Percentiles rank a stretch among this genome's conserved stretches.
phyloP scores from a whole-genome alignment of 1,139 yeast species.

The Suhomyces kunorum region DNA sequence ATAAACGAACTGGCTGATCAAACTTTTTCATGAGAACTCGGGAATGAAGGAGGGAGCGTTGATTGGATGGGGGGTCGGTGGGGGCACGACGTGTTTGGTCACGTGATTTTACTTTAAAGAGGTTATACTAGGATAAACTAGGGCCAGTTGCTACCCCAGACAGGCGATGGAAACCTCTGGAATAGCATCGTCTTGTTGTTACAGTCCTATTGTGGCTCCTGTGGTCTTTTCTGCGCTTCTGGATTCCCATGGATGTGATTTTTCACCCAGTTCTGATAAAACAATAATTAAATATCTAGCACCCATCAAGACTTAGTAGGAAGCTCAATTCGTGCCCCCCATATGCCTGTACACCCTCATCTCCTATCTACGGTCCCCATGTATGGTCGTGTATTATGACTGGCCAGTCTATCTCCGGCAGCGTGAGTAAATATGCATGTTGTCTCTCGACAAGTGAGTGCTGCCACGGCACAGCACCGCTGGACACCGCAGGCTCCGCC shows the following conservation, averaged over 20 bases:
- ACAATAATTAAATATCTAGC: no score
- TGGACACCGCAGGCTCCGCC: constrained; percentile 6
- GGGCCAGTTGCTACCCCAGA: no score
- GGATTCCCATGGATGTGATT: no score
- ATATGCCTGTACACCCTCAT: not conserved
- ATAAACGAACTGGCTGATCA: constrained; percentile 9
- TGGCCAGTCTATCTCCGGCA: constrained; percentile 10
- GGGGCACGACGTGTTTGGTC: constrained; percentile 5
- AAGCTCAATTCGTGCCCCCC: no score
- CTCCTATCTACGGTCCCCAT: not conserved
- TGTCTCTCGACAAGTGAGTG: constrained; percentile 8
- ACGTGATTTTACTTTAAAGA: no score
- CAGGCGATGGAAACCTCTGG: no score
- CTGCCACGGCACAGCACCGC: constrained; percentile 4
- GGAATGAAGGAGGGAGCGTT: constrained; percentile 12
- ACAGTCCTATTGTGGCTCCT: no score
- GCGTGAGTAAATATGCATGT: constrained; percentile 10
- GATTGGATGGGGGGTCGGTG: constrained; percentile 16
- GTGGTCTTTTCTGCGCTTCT: no score
- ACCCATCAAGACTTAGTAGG: no score
- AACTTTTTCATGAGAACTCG: constrained; percentile 16
- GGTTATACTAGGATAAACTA: no score
- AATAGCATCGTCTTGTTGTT: no score
- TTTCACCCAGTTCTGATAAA: no score
- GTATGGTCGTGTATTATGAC: constrained; percentile 9